Base-by-base conservation (phyloP, 805 yeast genomes). In the Saturnispora dispora region DNA sequence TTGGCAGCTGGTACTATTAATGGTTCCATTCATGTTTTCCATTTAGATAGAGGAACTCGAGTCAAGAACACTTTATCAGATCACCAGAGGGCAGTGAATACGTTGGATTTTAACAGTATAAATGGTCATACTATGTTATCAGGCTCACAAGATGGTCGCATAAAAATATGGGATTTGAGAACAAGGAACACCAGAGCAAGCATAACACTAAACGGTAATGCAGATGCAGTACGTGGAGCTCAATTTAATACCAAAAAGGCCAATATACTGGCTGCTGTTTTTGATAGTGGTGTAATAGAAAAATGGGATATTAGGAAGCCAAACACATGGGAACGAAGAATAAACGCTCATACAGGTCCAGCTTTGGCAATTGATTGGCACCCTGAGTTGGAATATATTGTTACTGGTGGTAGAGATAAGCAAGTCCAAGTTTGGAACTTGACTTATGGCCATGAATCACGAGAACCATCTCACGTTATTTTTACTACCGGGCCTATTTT, bases 341-440 rank as follows among this genome's bases (percentile, higher is more conserved):
- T 93, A 63, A 86, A 84, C 59, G 95, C 96, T 3, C 98, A 91
- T 63, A 78, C 88, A 2, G 96, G 96, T 0, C 95, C 96, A 2
- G 98, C 96, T 0, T 70, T 90, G 17, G 79, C 95, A 4, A 66
- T 93, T 4, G 89, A 88, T 59, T 89, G 96, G 82, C 96, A 90
- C 62, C 95, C 95, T 0, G 82, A 81, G 37, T 64, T 75, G 36
- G 96, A 90, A 55, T 86, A 83, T 59, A 77, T 93, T 20, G 82
- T 83, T 5, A 87, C 96, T 20, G 97, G 97, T 15, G 99, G 99
- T 7, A 75, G 97, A 59, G 99, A 93, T 66, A 83, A 85, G 49
- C 83, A 82, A 57, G 72, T 85, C 35, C 88, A 85, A 54, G 80
- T 85, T 3, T 88, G 95, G 91, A 83, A 78, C 59, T 69, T 80